Percentiles rank a stretch among this genome's conserved stretches.
phyloP scores from a whole-genome alignment of 2,329 filamentous ascomycete genomes.

The Microdochium nivale region DNA sequence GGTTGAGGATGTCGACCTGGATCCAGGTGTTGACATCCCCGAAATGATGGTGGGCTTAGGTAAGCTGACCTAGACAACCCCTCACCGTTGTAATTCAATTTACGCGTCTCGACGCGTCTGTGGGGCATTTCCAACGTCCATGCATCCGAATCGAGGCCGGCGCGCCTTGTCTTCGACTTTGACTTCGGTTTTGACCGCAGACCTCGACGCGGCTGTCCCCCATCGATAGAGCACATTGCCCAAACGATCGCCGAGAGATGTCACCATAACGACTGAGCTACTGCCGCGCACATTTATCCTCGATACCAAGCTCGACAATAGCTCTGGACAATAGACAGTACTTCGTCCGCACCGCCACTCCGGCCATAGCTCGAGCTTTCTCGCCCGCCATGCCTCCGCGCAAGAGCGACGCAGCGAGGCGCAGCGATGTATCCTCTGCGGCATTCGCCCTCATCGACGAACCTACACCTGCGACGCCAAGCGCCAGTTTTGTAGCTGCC shows the following conservation, averaged over 20 bases:
- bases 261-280: too few relatives aligned
- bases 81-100: not conserved
- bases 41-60: not conserved
- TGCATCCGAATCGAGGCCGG: not conserved
- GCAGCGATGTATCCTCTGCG: slow-evolving; percentile 36
- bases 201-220: not conserved
- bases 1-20: too few relatives aligned
- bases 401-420: slow-evolving; percentile 40
- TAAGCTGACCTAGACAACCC: not conserved
- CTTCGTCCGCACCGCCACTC: too few relatives aligned
- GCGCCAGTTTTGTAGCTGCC: not conserved
- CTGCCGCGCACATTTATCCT: too few relatives aligned
- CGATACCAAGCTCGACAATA: too few relatives aligned
- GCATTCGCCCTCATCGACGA: slow-evolving; percentile 33
- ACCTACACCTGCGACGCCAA: slow-evolving; percentile 6
- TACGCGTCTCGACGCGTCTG: not conserved
- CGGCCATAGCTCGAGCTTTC: not conserved
- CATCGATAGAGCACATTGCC: too few relatives aligned
- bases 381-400: slow-evolving; percentile 39
- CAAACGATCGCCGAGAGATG: too few relatives aligned
- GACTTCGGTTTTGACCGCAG: not conserved
- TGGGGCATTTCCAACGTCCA: not conserved
- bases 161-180: not conserved
- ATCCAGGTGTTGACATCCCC: too few relatives aligned
- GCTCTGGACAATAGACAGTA: too few relatives aligned